These are phyloP conservation scores for Nyctanthes arbortristis DNA, from an alignment of 257 asterid genomes.

Conservation along the genomic window DNA sequence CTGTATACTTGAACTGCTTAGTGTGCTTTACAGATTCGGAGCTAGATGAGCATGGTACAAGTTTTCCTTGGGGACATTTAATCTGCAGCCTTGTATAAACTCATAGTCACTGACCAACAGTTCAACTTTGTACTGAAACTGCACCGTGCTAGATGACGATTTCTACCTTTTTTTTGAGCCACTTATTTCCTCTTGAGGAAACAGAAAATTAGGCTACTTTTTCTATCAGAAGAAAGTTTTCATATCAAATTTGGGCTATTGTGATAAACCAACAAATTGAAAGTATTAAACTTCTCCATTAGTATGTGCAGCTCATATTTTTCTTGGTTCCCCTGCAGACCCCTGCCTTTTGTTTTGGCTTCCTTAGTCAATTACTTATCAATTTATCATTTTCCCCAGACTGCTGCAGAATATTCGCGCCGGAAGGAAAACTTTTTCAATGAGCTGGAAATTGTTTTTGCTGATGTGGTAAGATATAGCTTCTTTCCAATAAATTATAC, in stretches of 20 bases:
- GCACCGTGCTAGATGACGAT: too few relatives aligned
- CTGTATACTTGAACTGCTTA: not conserved
- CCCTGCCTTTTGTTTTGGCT: not conserved
- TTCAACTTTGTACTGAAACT: too few relatives aligned
- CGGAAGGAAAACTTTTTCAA: constrained; percentile 88
- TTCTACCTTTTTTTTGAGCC: too few relatives aligned
- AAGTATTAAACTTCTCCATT: not conserved
- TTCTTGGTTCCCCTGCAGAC: not conserved
- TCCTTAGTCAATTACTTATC: not conserved
- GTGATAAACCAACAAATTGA: not conserved
- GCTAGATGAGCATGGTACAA: too few relatives aligned
- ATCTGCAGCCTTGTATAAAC: too few relatives aligned
- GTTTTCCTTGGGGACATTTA: too few relatives aligned
- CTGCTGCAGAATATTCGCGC: constrained; percentile 84
- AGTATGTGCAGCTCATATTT: not conserved
- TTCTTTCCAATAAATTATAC: not conserved
- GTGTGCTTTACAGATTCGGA: not conserved
- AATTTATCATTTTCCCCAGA: constrained; percentile 40
- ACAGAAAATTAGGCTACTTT: not conserved
- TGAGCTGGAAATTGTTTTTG: constrained; percentile 81
- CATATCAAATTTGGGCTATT: not conserved
- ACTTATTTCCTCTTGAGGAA: not conserved
- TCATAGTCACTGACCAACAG: too few relatives aligned
- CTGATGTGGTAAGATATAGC: constrained; percentile 75
- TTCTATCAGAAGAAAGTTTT: not conserved